phyloP scores from a whole-genome alignment of 305 asterid genomes.

The Rubia balearica region DNA sequence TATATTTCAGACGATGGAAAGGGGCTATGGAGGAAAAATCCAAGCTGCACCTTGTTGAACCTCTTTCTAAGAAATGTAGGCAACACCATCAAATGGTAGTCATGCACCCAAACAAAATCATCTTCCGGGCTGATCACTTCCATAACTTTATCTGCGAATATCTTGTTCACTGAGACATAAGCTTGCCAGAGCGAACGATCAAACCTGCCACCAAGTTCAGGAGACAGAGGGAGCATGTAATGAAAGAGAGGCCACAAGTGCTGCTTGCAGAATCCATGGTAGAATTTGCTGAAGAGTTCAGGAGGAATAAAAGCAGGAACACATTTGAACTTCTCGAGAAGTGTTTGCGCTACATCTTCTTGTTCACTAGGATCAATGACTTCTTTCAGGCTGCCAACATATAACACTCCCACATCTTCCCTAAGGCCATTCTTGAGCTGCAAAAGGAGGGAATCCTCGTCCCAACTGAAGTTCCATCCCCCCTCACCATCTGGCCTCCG shows the following conservation, averaged over 20 bases:
- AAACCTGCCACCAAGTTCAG: slow-evolving; percentile 84
- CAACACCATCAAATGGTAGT: slow-evolving; percentile 79
- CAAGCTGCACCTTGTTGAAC: slow-evolving; percentile 75
- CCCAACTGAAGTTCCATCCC: slow-evolving; percentile 77
- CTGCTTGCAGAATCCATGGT: slow-evolving; percentile 84
- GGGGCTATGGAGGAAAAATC: slow-evolving; percentile 77
- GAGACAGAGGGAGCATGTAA: slow-evolving; percentile 92
- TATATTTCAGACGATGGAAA: slow-evolving; percentile 85
- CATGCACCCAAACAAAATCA: slow-evolving; percentile 88
- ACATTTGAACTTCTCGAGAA: slow-evolving; percentile 73
- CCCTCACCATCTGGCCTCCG: slow-evolving; percentile 36
- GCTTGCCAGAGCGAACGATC: slow-evolving; percentile 85
- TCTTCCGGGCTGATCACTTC: slow-evolving; percentile 83
- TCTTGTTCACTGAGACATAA: slow-evolving; percentile 78
- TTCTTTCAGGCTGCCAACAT: slow-evolving; percentile 72
- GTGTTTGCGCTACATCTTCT: slow-evolving; percentile 66
- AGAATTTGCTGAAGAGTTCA: slow-evolving; percentile 60
- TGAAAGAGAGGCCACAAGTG: slow-evolving; percentile 87
- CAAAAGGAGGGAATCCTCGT: slow-evolving; percentile 72
- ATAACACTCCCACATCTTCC: slow-evolving; percentile 70
- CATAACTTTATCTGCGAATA: slow-evolving; percentile 88
- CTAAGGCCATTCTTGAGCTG: slow-evolving; percentile 85
- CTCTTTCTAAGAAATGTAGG: slow-evolving; percentile 83
- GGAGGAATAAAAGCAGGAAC: slow-evolving; percentile 86
- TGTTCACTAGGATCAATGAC: slow-evolving; percentile 54